Evolutionary conservation across 768 basidiomycete genomes (phyloP).

Genomic region (Naganishia randhawae): DNA sequence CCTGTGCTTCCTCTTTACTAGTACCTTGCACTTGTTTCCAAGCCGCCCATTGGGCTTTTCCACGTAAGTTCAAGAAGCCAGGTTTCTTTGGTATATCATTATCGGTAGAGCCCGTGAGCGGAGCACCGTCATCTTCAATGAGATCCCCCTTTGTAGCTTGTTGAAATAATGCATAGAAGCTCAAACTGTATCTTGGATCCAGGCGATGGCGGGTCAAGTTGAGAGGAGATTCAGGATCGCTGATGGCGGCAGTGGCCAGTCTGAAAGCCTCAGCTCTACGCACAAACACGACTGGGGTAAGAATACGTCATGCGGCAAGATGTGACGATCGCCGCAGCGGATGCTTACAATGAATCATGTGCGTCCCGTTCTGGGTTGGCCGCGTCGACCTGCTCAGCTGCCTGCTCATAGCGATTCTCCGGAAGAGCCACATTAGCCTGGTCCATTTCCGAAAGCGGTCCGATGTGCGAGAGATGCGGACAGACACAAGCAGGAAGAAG

Average conservation of each 20-base stretch:
- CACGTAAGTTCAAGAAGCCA: neutral
- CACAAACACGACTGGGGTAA: neutral
- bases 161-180: neutral
- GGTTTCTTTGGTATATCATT: neutral
- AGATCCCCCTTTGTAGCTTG: slow-evolving; percentile 11
- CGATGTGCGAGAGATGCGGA: too few species aligned
- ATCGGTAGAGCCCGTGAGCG: neutral
- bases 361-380: neutral
- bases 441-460: too few species aligned
- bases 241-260: neutral
- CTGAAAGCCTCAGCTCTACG: neutral
- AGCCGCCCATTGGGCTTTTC: slow-evolving; percentile 3
- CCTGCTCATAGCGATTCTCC: neutral
- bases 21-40: neutral
- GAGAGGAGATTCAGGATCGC: neutral
- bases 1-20: neutral
- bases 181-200: neutral
- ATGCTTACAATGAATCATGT: slow-evolving; percentile 12
- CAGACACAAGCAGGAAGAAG: neutral
- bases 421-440: neutral
- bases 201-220: neutral
- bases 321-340: too few species aligned
- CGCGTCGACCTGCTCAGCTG: neutral
- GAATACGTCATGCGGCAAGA: too few species aligned
- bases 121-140: neutral